These are phyloP conservation scores for Podaxis mareebaensis DNA, from an alignment of 768 basidiomycete species.

Conservation along the genomic window DNA sequence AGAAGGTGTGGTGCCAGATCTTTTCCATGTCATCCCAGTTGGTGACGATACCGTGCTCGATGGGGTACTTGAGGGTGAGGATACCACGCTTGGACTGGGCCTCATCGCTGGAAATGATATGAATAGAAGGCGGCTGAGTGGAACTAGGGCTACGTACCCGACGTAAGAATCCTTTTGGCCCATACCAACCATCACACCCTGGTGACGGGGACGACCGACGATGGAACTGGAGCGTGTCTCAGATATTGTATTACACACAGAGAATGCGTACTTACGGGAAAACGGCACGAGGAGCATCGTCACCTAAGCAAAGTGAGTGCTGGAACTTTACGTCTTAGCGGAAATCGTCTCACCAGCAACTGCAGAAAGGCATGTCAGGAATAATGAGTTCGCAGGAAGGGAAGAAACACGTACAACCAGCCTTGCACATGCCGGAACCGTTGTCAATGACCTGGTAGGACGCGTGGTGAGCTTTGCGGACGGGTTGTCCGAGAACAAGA, in stretches of 20 bases:
- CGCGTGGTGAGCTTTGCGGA: slow-evolving; percentile 4
- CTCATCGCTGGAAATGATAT: slow-evolving; percentile 88
- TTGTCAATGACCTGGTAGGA: slow-evolving; percentile 76
- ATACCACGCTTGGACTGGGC: slow-evolving; percentile 94
- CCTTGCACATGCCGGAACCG: slow-evolving; percentile 99
- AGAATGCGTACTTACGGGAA: slow-evolving; percentile 78
- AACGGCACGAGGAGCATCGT: slow-evolving; percentile 90
- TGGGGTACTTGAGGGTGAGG: slow-evolving; percentile 87
- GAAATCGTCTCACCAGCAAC: slow-evolving; percentile 57
- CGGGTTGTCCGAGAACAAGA: slow-evolving; percentile 31
- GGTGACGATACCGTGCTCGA: slow-evolving; percentile 93
- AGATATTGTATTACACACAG: neutral
- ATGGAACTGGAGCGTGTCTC: slow-evolving; percentile 62
- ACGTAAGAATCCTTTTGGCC: slow-evolving; percentile 96
- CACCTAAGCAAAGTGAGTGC: slow-evolving; percentile 51
- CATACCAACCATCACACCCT: slow-evolving; percentile 97
- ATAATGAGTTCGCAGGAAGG: slow-evolving; percentile 12
- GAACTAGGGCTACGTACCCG: slow-evolving; percentile 54
- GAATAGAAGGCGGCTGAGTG: slow-evolving; percentile 66
- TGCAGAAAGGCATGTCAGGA: slow-evolving; percentile 32
- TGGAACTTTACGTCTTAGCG: slow-evolving; percentile 11
- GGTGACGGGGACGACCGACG: slow-evolving; percentile 92
- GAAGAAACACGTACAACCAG: slow-evolving; percentile 76
- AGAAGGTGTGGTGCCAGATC: slow-evolving; percentile 98
- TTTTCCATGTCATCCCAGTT: slow-evolving; percentile 99